Percentiles rank a stretch among this genome's conserved stretches.
These are phyloP conservation scores for Monilinia polystroma DNA, from an alignment of 2,329 filamentous ascomycete species.

Conservation along the genomic window DNA sequence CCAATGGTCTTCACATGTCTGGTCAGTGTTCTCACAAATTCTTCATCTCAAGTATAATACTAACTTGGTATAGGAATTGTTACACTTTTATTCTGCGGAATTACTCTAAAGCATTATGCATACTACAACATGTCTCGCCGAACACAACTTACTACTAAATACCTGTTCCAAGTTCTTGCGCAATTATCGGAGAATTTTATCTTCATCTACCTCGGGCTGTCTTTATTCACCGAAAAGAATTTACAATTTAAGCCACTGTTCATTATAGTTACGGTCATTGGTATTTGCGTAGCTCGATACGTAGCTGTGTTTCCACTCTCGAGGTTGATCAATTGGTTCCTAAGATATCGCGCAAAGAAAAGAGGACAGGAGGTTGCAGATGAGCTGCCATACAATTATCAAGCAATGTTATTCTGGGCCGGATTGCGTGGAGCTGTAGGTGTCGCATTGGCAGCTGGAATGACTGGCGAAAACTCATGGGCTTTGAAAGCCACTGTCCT, in stretches of 20 bases:
- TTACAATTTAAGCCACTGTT: constrained; percentile 91
- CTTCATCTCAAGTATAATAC: constrained; percentile 8
- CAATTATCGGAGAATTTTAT: constrained; percentile 99
- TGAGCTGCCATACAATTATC: constrained; percentile 90
- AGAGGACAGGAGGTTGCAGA: constrained; percentile 75
- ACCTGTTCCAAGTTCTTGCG: constrained; percentile 90
- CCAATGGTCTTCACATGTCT: constrained; percentile 92
- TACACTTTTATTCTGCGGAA: constrained; percentile 93
- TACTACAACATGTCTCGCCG: constrained; percentile 99
- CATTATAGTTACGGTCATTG: constrained; percentile 87
- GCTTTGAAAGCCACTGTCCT: constrained; percentile 92
- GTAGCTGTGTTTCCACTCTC: constrained; percentile 93
- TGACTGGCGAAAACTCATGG: constrained; percentile 77
- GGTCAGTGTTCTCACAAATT: constrained; percentile 56
- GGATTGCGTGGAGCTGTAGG: constrained; percentile 93
- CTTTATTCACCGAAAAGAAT: constrained; percentile 86
- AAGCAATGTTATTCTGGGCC: constrained; percentile 99
- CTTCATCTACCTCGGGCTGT: constrained; percentile 96
- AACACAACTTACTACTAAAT: constrained; percentile 96
- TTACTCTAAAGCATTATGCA: constrained; percentile 97
- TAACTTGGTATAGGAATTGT: constrained; percentile 60
- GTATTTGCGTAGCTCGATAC: constrained; percentile 90
- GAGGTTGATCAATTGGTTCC: constrained; percentile 85
- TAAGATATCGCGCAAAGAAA: constrained; percentile 77
- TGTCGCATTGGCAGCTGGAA: constrained; percentile 85